Base-by-base conservation (phyloP, 106 monocot genomes). In the Agapanthus africanus region DNA sequence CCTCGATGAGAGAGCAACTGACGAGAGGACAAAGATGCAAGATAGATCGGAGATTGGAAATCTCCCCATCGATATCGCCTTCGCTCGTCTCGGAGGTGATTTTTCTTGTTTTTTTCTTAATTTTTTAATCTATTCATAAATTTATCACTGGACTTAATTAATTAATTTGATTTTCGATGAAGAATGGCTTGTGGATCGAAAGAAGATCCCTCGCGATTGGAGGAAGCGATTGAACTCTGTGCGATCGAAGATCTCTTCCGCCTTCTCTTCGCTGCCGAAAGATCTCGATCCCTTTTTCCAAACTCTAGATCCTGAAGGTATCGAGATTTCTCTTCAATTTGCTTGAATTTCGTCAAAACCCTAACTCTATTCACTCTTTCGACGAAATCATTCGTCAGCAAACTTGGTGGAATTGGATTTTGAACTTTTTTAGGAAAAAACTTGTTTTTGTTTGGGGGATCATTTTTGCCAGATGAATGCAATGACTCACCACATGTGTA, bases 111-210 rank as follows among this genome's bases (percentile, higher is more conserved):
- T n/a, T n/a, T n/a, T n/a, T n/a, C n/a, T n/a, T n/a, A n/a, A 32
- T 3, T 64, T 31, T 39, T 3, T 64, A n/a, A n/a, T n/a, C n/a
- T n/a, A n/a, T n/a, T n/a, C n/a, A n/a, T n/a, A n/a, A n/a, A n/a
- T n/a, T n/a, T n/a, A n/a, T n/a, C n/a, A n/a, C n/a, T n/a, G n/a
- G n/a, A n/a, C n/a, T n/a, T n/a, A n/a, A n/a, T n/a, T n/a, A 27
- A 56, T 30, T 56, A 30, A 56, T 30, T 56, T 11, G 30, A 14
- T 38, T 70, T 42, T 40, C 60, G 46, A 28, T 54, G 63, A 68
- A 89, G 97, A 99, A 87, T 99, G 97, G 97, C 79, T 99, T 62
- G 83, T 88, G 74, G 97, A 92, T 79, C 88, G 97, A 54, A 99
- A 85, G 84, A 84, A 66, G 75, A 87, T 99, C 8, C 89, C 97